Evolutionary conservation across 2,329 filamentous ascomycete genomes (phyloP), one percentile per base, ranked within the genome.

Genomic region (Calonectria leucothoes): DNA sequence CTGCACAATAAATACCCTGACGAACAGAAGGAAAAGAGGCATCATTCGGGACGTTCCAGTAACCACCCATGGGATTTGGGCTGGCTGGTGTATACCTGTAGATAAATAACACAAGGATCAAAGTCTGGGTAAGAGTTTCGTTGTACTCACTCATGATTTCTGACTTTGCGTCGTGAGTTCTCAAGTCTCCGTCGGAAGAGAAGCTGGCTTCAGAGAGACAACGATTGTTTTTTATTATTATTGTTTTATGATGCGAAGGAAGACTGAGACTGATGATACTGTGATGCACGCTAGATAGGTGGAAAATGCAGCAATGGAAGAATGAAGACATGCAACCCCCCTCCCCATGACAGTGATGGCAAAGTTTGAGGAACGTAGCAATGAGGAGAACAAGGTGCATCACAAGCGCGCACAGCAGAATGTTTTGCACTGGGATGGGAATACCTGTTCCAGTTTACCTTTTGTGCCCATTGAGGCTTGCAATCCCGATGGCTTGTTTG

Each of bases 401-500:
- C 37, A 39, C 55, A 27, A 15, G 12, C 23, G n/a, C 10, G 33
- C 33, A 61, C 55, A 14, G 55, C 35, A 39, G 33, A 10, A 39
- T 39, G n/a, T 37, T 39, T 39, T 61, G 55, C 35, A 61, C 27
- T 27, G 23, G n/a, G 25, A 61, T 61, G n/a, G 55, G 55, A 14
- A 35, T 61, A 37, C 25, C n/a, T 42, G 3, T 20, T 25, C n/a
- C 20, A 35, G n/a, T 35, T 20, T 39, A 23, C 48, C 55, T 31
- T 55, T 45, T 52, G 27, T 69, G 57, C 57, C 39, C 57, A 45
- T 68, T 29, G 52, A 35, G 23, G 31, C 20, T 31, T 29, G 20
- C 11, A 35, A 35, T 48, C 35, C 55, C 55, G 55, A 35, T 61
- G 39, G 37, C 39, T 25, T 69, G 70, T 72, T 69, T 72, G 70